Percentiles rank a stretch among this genome's conserved stretches.
Conservation (phyloP, 208 protist genomes). For the Leishmania major region DNA sequence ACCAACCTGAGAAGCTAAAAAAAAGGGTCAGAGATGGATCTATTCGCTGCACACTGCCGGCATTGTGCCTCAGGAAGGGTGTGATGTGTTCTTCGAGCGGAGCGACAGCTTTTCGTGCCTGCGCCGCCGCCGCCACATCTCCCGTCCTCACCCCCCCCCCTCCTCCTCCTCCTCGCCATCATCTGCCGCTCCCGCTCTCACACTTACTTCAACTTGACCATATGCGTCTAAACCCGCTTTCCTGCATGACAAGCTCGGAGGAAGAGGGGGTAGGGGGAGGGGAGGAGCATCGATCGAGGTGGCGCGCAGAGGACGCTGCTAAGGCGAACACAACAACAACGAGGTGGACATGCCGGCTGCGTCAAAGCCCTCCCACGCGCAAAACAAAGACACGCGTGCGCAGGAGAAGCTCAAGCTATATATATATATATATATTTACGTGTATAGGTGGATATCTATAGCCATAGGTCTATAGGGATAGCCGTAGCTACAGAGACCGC, state of each 20-base stretch:
- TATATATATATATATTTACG: neutral
- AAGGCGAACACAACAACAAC: neutral
- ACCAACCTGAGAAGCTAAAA: too few species aligned
- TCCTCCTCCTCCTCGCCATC: neutral
- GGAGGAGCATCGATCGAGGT: neutral
- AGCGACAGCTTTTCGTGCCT: neutral
- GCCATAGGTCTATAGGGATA: neutral
- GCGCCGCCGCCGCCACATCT: neutral
- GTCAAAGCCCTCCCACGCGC: too few species aligned
- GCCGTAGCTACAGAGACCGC: neutral
- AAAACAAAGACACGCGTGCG: too few species aligned
- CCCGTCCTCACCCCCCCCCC: neutral
- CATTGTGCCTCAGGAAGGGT: too few species aligned
- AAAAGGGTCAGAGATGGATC: too few species aligned
- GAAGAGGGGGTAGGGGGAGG: too few species aligned
- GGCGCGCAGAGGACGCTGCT: too few species aligned
- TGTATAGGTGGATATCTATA: neutral
- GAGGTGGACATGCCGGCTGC: neutral
- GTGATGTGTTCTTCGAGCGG: too few species aligned
- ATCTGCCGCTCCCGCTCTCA: neutral
- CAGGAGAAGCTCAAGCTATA: neutral
- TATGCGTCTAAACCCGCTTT: too few species aligned
- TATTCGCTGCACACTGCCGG: too few species aligned
- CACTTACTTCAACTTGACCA: neutral
- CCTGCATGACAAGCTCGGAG: too few species aligned